A percentile compares a stretch with the other conserved stretches of the same genome.
These are phyloP conservation scores for Ophiobolus disseminans DNA, from an alignment of 2,329 filamentous ascomycete genomes.

Conservation along the genomic window DNA sequence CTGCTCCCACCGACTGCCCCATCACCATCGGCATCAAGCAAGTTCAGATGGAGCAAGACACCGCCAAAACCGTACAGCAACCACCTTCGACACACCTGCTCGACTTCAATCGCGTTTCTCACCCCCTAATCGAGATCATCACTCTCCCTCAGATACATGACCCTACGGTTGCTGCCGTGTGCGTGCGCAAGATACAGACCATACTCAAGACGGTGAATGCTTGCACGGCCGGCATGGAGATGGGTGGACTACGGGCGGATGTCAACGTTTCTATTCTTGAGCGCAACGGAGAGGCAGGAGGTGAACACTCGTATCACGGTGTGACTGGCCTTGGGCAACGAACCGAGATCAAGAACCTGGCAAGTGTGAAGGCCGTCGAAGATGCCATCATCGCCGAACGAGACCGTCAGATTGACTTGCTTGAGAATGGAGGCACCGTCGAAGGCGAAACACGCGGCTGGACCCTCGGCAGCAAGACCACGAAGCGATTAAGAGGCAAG, in stretches of 20 bases:
- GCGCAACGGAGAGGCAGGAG: constrained; percentile 42
- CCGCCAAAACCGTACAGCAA: constrained; percentile 88
- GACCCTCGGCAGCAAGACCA: constrained; percentile 84
- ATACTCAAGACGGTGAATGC: constrained; percentile 81
- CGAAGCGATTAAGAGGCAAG: constrained; percentile 82
- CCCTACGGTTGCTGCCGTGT: constrained; percentile 83
- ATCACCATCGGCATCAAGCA: constrained; percentile 85
- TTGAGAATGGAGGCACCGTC: constrained; percentile 77
- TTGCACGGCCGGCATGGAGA: constrained; percentile 90
- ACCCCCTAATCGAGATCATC: constrained; percentile 94
- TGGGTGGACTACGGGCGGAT: constrained; percentile 87
- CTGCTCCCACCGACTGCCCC: constrained; percentile 75
- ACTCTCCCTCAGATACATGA: constrained; percentile 88
- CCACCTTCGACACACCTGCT: constrained; percentile 76
- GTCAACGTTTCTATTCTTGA: constrained; percentile 89
- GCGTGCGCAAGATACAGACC: constrained; percentile 86
- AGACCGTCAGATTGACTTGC: constrained; percentile 81
- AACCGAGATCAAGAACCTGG: constrained; percentile 97
- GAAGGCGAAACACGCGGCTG: constrained; percentile 91
- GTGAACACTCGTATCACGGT: constrained; percentile 61
- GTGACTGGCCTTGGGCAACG: constrained; percentile 76
- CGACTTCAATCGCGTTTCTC: constrained; percentile 92
- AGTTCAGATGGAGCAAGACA: constrained; percentile 97
- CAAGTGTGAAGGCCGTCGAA: constrained; percentile 92
- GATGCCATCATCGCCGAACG: constrained; percentile 92